Evolutionary conservation across 345 rosid genomes (phyloP), one percentile per base, ranked within the genome.

Genomic region (Trapa incisa): DNA sequence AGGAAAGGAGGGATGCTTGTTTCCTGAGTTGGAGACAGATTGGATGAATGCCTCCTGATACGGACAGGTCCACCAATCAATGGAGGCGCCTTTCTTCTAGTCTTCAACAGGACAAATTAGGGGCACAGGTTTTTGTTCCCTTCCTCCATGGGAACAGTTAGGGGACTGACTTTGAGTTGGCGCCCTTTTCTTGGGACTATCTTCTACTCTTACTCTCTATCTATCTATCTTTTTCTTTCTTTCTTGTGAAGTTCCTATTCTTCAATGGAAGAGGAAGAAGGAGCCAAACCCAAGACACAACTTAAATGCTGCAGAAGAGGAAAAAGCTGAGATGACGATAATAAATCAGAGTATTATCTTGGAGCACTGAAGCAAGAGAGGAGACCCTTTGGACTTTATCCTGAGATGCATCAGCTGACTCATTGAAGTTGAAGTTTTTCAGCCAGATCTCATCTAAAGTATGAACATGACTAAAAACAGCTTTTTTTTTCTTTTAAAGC

Each of bases 1-100:
- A 37, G 17, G 0, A 7, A 5, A 13, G n/a, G 37, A 60, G 70
- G 29, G 29, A 22, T 22, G 29, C 29, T 13, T 67, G 70, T 41
- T 60, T 35, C 70, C 70, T 22, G 63, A n/a, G 9, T 47, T 12
- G 38, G 70, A 35, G 70, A 67, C 70, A 53, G 2, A 52, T 47
- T 4, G 14, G 63, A n/a, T 35, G 2, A 45, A 22, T 17, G 60
- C 38, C 29, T 61, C 15, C 63, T 35, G 63, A 57, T 58, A 58
- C 63, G 38, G 38, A 33, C 38, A 33, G 63, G 38, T 48, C 54
- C 62, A 38, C 70, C 70, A 53, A 54, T 67, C n/a, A 42, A 54
- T 16, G 52, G 43, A 17, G 41, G 39, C 0, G 29, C 29, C 29
- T 22, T 22, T 22, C 15, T 47, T 15, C 61, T 32, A 66, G 33